Evolutionary conservation across 805 yeast species (phyloP), one percentile per base, ranked within the genome.

Genomic region (Pichia manshurica): DNA sequence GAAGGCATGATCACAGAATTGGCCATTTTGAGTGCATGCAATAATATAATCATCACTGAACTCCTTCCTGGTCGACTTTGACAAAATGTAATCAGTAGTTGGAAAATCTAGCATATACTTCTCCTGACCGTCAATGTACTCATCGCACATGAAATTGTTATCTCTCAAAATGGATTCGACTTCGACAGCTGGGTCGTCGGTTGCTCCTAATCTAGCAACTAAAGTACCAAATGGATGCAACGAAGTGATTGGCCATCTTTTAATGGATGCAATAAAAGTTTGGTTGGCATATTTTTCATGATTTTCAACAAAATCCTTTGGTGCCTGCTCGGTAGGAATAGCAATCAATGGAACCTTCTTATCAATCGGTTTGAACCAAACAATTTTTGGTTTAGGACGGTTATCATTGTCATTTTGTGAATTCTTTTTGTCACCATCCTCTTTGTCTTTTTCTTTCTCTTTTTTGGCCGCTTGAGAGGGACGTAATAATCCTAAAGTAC

Each of bases 161-260:
- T 86, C 98, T 60, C 97, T 80, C 55, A 93, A 73, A 46, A 93
- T 84, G 0, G 97, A 87, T 63, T 84, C 91, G 51, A 89, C 78
- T 64, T 89, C 96, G 37, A 91, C 87, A 20, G 75, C 71, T 2
- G 81, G 76, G 53, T 84, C 91, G 54, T 82, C 87, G 58, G 86
- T 79, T 34, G 79, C 75, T 21, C 99, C 99, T 52, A 93, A 71
- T 56, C 86, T 87, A 40, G 90, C 85, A 22, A 91, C 84, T 48
- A 93, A 71, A 28, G 96, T 89, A 58, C 99, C 99, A 62, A 93
- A 93, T 5, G 99, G 99, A 71, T 93, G 99, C 65, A 93, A 75
- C 0, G 98, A 91, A 9, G 99, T 93, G 66, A 93, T 93, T 61
- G 99, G 99, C 99, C 99, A 93, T 66, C 99, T 83, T 65, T 93